Percentiles rank a stretch among this genome's conserved stretches.
Evolutionary conservation across 1,284 basidiomycete species (phyloP).

Genomic region (Cryptococcus maquisensis): DNA sequence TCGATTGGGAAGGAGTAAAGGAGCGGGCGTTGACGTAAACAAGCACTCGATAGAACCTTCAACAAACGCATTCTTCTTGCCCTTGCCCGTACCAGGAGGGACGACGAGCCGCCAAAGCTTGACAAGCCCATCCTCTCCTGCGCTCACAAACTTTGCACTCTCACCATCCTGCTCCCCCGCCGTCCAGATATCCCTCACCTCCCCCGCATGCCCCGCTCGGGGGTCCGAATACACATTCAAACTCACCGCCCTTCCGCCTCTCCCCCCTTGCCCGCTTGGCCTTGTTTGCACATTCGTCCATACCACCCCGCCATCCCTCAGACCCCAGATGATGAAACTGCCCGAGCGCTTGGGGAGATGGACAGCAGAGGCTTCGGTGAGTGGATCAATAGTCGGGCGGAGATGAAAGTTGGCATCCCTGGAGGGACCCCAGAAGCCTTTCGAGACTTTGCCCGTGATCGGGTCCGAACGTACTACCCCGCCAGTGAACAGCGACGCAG

Average conservation of each 20-base stretch:
- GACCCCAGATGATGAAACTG: conserved; percentile 40
- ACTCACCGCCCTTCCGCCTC: conserved; percentile 35
- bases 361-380: conserved; percentile 23
- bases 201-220: conserved; percentile 31
- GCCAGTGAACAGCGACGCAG: conserved; percentile 34
- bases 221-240: conserved; percentile 29
- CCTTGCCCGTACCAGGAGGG: conserved; percentile 16
- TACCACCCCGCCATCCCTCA: conserved; percentile 35
- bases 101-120: conserved; percentile 39
- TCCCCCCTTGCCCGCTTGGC: conserved; percentile 20
- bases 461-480: conserved; percentile 44
- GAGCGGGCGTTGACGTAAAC: conserved; percentile 28
- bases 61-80: conserved; percentile 4
- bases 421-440: conserved; percentile 46
- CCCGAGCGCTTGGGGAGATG: conserved; percentile 33
- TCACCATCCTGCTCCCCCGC: conserved; percentile 6
- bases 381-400: conserved; percentile 33
- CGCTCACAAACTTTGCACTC: conserved; percentile 37
- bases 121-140: conserved; percentile 41
- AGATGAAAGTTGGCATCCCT: conserved; percentile 43
- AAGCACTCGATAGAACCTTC: conserved; percentile 23
- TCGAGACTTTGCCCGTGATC: conserved; percentile 41
- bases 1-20: conserved; percentile 25
- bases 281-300: conserved; percentile 39
- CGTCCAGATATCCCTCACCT: conserved; percentile 32